Evolutionary conservation across 805 yeast species (phyloP).

Genomic region (Suhomyces kilbournensis): DNA sequence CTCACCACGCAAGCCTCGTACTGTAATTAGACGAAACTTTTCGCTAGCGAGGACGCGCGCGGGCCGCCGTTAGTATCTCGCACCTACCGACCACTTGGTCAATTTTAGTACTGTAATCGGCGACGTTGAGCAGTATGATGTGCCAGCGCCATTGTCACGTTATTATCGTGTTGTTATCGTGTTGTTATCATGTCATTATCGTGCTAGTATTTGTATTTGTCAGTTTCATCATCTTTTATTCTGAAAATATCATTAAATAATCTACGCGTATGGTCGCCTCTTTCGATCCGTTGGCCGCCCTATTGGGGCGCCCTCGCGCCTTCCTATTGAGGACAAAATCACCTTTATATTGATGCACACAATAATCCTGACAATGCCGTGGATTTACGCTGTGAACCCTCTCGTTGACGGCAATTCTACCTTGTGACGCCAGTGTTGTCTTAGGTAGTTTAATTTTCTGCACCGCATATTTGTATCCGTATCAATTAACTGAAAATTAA

Average conservation of each 20-base stretch:
- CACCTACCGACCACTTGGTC: not conserved
- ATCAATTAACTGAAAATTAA: not conserved
- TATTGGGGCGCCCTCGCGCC: not conserved
- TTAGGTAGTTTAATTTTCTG: not conserved
- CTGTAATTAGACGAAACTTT: not conserved
- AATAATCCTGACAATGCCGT: not conserved
- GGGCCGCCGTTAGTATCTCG: not conserved
- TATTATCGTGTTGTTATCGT: too few species aligned
- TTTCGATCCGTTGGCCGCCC: not conserved
- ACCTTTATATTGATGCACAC: not conserved
- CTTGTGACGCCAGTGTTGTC: not conserved
- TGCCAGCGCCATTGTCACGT: too few species aligned
- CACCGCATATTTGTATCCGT: not conserved
- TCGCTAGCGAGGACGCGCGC: not conserved
- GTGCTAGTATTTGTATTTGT: too few species aligned
- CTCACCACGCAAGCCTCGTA: not conserved
- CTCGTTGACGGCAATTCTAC: not conserved
- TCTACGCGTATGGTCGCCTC: not conserved
- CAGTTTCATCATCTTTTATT: not conserved
- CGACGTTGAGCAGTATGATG: not conserved
- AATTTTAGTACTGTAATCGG: not conserved
- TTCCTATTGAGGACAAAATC: not conserved
- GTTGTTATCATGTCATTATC: too few species aligned
- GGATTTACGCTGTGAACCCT: not conserved
- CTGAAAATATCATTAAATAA: not conserved